Conservation (phyloP, 2,329 filamentous ascomycete genomes). For the Cladosporium sp. region DNA sequence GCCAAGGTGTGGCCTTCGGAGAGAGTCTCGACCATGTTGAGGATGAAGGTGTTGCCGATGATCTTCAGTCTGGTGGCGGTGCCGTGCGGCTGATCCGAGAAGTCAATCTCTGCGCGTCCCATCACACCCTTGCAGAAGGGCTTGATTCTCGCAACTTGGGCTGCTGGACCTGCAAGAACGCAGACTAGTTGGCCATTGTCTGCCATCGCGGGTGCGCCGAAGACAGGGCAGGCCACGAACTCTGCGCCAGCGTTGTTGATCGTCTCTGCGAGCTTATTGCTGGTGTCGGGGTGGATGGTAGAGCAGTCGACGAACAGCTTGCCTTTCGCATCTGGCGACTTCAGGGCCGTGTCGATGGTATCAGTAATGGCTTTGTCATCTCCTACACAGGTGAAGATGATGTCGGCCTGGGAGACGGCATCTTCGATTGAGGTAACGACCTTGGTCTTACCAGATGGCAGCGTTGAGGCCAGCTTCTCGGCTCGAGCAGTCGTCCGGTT, state of each 20-base stretch:
- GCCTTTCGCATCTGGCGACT: constrained; percentile 56
- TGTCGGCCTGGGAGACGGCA: constrained; percentile 61
- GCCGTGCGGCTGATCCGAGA: constrained; percentile 61
- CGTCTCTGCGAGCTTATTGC: constrained; percentile 56
- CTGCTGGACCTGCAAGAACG: constrained; percentile 61
- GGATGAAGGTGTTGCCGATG: constrained; percentile 78
- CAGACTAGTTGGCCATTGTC: constrained; percentile 65
- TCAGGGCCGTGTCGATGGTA: constrained; percentile 39
- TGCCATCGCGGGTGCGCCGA: constrained; percentile 65
- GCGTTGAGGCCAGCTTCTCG: constrained; percentile 54
- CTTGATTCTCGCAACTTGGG: constrained; percentile 56
- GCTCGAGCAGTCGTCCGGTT: constrained; percentile 69
- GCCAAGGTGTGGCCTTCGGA: constrained; percentile 72
- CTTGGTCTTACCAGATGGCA: constrained; percentile 57
- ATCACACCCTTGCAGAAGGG: constrained; percentile 71
- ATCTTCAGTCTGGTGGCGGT: constrained; percentile 70
- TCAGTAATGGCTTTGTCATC: constrained; percentile 40
- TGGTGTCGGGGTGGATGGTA: constrained; percentile 78
- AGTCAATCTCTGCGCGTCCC: constrained; percentile 62
- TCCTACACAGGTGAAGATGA: constrained; percentile 76
- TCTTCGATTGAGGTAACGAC: constrained; percentile 60
- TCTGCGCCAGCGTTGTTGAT: constrained; percentile 56
- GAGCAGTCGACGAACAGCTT: constrained; percentile 86
- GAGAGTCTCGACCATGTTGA: constrained; percentile 75
- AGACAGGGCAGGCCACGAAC: constrained; percentile 71